Evolutionary conservation across 768 basidiomycete species (phyloP), one percentile per base, ranked within the genome.

Genomic region (Russula sp.): DNA sequence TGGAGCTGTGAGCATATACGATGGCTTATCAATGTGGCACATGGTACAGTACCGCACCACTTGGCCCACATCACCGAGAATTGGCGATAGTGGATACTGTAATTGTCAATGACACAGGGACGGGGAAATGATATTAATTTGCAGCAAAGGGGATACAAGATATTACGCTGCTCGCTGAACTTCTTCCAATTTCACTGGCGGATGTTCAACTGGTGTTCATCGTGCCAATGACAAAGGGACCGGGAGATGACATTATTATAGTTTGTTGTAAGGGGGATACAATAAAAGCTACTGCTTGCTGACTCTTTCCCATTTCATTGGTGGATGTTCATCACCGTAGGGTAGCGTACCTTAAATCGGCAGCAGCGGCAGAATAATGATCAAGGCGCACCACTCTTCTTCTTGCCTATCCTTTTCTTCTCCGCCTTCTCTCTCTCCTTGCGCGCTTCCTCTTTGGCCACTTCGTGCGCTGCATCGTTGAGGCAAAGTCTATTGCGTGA

Each of bases 401-500:
- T 75, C 72, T 79, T 79, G 69, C 75, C 78, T 48, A 68, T 67
- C 68, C 76, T 81, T 52, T 72, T 79, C 70, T 85, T 84, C 75
- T 83, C 82, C 48, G 80, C 80, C 66, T 82, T 82, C 67, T 85
- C 78, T n/a, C 80, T 74, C 60, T 80, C 79, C 71, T 79, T 79
- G 65, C 76, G 77, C 20, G 75, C 84, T 61, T 92, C 88, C 56
- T 75, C 82, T 72, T 90, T 89, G 22, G 92, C 94, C 49, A 87
- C 72, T 73, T 93, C 84, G 76, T 95, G 92, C 2, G 90, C 88
- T 57, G 76, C 77, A 73, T 95, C 92, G 75, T 99, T 99, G 54
- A 98, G 81, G 2, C 94, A 94, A 1, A 92, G 82, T 62, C 88
- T 80, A 78, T 98, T 98, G 64, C 97, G 86, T 11, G 93, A 84